Evolutionary conservation across 805 yeast genomes (phyloP).

Genomic region (Starmerella sp.): DNA sequence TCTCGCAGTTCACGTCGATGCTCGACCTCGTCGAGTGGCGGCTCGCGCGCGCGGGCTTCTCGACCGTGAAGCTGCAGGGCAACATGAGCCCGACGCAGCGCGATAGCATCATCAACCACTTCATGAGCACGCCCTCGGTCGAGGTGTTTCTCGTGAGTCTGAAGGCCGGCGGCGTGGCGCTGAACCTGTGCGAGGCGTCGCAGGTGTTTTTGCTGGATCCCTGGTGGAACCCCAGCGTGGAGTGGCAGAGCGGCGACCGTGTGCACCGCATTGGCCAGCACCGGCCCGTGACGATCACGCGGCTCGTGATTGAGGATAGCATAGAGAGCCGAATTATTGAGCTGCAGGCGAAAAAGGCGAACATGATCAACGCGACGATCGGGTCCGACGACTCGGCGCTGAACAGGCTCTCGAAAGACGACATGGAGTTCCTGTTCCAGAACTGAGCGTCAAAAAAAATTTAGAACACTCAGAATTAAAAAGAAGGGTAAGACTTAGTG

Average conservation of each 20-base stretch:
- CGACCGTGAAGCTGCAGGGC: constrained; percentile 89
- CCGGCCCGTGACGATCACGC: constrained; percentile 83
- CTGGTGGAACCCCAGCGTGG: constrained; percentile 99
- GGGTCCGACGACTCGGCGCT: constrained; percentile 89
- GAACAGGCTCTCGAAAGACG: constrained; percentile 79
- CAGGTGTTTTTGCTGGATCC: constrained; percentile 94
- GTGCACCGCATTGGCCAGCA: constrained; percentile 96
- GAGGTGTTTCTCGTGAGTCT: constrained; percentile 90
- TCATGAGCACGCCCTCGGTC: constrained; percentile 84
- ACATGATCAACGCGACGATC: constrained; percentile 94
- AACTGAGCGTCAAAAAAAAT: constrained; percentile 34
- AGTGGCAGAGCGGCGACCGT: constrained; percentile 97
- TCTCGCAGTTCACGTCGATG: constrained; percentile 96
- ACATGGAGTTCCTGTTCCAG: constrained; percentile 85
- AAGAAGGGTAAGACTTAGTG: neutral
- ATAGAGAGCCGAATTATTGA: constrained; percentile 94
- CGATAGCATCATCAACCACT: constrained; percentile 78
- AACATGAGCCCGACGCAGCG: constrained; percentile 95
- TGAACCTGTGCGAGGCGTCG: constrained; percentile 91
- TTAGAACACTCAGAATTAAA: neutral
- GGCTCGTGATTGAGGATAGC: constrained; percentile 91
- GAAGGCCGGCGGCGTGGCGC: constrained; percentile 98
- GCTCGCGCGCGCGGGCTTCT: constrained; percentile 84
- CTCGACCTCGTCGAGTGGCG: constrained; percentile 94
- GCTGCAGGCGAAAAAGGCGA: constrained; percentile 92